phyloP scores from a whole-genome alignment of 2,329 filamentous ascomycete species.

The Diaporthe helianthi region DNA sequence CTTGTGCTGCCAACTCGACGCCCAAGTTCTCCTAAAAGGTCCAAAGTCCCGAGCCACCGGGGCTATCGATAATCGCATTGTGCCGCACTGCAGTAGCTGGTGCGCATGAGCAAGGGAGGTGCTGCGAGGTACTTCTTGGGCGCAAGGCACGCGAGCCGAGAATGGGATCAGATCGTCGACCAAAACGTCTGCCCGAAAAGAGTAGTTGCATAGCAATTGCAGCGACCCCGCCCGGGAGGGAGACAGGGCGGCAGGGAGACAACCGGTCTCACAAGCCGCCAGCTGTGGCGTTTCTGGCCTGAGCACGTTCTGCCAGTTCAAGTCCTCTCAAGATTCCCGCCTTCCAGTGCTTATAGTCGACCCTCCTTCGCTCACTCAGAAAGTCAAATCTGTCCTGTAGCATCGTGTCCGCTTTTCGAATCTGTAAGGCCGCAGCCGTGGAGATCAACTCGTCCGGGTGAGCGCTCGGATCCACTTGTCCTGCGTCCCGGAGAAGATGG shows the following conservation, averaged over 20 bases:
- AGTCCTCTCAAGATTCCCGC: conserved; percentile 64
- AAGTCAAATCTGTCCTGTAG: conserved; percentile 78
- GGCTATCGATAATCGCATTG: conserved; percentile 14
- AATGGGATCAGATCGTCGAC: conserved; percentile 1
- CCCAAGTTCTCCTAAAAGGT: conserved; percentile 6
- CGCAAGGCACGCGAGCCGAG: conserved; percentile 12
- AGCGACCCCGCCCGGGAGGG: conserved; percentile 2
- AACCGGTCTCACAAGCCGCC: conserved; percentile 31
- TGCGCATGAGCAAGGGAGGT: neutral
- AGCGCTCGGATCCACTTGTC: conserved; percentile 43
- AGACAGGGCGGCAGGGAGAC: no score
- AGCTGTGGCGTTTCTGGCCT: conserved; percentile 29
- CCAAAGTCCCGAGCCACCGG: conserved; percentile 9
- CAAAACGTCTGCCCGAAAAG: neutral
- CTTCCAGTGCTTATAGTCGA: conserved; percentile 72
- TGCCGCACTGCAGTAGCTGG: conserved; percentile 28
- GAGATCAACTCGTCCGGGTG: conserved; percentile 41
- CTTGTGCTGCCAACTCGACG: conserved; percentile 10
- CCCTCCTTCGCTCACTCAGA: conserved; percentile 67
- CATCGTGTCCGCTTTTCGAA: conserved; percentile 70
- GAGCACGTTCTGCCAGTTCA: conserved; percentile 34
- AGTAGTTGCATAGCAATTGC: neutral
- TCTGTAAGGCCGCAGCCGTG: conserved; percentile 46
- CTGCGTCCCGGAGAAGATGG: conserved; percentile 57
- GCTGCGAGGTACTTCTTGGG: neutral